These are phyloP conservation scores for Collybiopsis luxurians DNA, from an alignment of 768 basidiomycete genomes.

Conservation along the genomic window DNA sequence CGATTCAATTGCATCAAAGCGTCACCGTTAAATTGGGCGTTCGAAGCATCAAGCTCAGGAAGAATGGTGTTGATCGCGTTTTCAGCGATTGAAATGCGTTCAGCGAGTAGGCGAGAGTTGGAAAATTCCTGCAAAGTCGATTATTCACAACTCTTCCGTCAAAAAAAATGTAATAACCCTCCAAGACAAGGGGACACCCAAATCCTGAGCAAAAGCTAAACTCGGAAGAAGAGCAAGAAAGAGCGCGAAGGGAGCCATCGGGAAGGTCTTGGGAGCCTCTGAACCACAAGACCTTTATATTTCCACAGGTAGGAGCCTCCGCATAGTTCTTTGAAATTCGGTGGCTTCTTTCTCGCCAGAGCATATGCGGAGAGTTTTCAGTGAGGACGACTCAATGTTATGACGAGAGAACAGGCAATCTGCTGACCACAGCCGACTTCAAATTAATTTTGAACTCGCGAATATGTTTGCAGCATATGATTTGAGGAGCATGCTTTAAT, in stretches of 20 bases:
- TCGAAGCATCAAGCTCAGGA: constrained; percentile 31
- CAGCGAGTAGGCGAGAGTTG: constrained; percentile 31
- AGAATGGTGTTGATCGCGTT: constrained; percentile 39
- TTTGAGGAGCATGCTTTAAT: no score
- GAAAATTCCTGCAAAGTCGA: constrained; percentile 41
- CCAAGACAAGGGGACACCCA: constrained; percentile 7
- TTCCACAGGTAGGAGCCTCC: no score
- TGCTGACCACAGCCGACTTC: neutral
- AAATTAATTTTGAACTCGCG: neutral
- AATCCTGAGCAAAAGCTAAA: neutral
- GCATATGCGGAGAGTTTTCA: neutral
- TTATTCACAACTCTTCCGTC: no score
- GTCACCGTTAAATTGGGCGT: constrained; percentile 42
- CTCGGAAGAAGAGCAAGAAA: neutral
- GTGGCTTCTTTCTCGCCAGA: no score
- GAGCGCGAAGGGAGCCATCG: neutral
- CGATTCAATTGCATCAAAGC: neutral
- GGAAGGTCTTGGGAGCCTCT: no score
- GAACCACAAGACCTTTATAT: no score
- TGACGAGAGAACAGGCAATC: neutral
- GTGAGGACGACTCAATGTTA: neutral
- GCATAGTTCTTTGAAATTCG: no score
- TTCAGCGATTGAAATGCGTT: constrained; percentile 39
- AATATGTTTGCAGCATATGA: no score
- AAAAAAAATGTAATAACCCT: no score